phyloP scores from a whole-genome alignment of 192 early-diverging fungal genomes.

The Spizellomyces punctatus region DNA sequence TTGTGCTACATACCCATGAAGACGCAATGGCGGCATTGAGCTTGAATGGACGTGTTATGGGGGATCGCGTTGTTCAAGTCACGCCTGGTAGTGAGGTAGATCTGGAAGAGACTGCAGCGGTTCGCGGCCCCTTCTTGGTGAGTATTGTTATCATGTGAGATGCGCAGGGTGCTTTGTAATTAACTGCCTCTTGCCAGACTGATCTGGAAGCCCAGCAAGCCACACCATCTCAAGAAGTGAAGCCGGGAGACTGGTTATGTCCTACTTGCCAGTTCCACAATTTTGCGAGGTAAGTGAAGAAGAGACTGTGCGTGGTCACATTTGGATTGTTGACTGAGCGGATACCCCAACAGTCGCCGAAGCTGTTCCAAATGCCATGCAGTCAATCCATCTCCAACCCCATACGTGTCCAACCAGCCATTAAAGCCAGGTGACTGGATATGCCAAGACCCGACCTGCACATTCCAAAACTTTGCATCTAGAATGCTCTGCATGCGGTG shows the following conservation, averaged over 20 bases:
- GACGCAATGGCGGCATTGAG: conserved; percentile 65
- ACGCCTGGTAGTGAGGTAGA: conserved; percentile 62
- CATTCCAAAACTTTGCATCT: conserved; percentile 80
- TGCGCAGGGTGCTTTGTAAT: conserved; percentile 32
- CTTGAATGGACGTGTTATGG: conserved; percentile 65
- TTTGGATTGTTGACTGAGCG: too few species aligned
- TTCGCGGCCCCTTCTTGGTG: conserved; percentile 54
- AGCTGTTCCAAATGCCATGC: conserved; percentile 71
- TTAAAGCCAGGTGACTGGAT: conserved; percentile 72
- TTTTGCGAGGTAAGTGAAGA: conserved; percentile 46
- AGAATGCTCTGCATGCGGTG: conserved; percentile 69
- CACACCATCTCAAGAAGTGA: conserved; percentile 30
- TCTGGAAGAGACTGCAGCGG: conserved; percentile 59
- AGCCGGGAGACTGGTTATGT: conserved; percentile 79
- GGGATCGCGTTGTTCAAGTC: conserved; percentile 63
- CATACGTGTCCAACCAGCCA: conserved; percentile 37
- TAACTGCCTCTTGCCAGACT: conserved; percentile 22
- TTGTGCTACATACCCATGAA: conserved; percentile 62
- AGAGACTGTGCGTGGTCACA: too few species aligned
- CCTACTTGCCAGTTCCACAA: conserved; percentile 71
- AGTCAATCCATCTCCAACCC: conserved; percentile 49
- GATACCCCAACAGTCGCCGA: conserved; percentile 33
- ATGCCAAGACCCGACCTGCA: conserved; percentile 65
- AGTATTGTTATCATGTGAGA: too few species aligned
- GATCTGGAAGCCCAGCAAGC: conserved; percentile 22